Base-by-base conservation (phyloP, 805 yeast genomes). In the Yarrowia osloensis region DNA sequence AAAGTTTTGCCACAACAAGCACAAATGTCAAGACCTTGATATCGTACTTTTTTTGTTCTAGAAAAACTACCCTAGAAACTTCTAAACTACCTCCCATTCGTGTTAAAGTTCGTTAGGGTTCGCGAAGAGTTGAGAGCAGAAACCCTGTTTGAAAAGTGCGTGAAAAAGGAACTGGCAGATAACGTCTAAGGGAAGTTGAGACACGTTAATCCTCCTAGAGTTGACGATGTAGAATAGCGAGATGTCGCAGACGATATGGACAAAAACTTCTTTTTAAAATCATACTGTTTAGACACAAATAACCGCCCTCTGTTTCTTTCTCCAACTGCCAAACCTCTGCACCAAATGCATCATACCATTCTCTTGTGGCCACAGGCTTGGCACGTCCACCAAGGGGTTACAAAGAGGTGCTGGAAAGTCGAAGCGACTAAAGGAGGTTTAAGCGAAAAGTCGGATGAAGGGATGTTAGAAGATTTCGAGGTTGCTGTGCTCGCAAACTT, bases 311-410 rank as follows among this genome's bases (percentile, higher is more conserved):
- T n/a, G n/a, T n/a, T n/a, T n/a, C n/a, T n/a, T n/a, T n/a, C n/a
- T n/a, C n/a, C n/a, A n/a, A n/a, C n/a, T n/a, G n/a, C 47, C 47
- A 42, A 21, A 42, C n/a, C 47, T 42, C 22, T 49, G 28, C 26
- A 29, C 55, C 26, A 28, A 50, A 50, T 50, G 55, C 55, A 50
- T 50, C 55, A 15, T 35, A 50, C 55, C 55, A 50, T 50, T 50
- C 55, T 19, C 54, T 31, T 21, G 55, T 35, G 39, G 37, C 39
- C 39, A 29, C 37, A 50, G 55, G 55, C 55, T 50, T 50, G 55
- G 55, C 55, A 31, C 22, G 9, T 24, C n/a, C 55, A 50, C 55
- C 24, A 29, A 31, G 39, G 55, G 28, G 17, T 11, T 12, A 15
- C 15, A n/a, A n/a, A 7, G 13, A 17, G 15, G 39, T 21, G 19